Percentiles rank a stretch among this genome's conserved stretches.
phyloP scores from a whole-genome alignment of 2,329 filamentous ascomycete genomes.

The Venturia aucupariae region DNA sequence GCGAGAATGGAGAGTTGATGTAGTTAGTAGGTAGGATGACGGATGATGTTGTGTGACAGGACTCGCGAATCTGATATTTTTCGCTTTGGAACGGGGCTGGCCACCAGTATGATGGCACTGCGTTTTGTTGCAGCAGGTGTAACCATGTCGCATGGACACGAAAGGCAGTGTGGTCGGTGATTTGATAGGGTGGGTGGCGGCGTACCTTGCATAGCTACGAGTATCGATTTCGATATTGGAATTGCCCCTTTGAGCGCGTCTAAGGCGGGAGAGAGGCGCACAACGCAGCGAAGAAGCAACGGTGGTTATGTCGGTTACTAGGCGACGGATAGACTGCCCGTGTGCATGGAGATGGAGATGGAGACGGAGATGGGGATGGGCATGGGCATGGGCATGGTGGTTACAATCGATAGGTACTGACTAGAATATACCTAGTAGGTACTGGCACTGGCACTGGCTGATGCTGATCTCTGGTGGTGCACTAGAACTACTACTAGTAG shows the following conservation, averaged over 20 bases:
- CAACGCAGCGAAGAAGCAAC: background rate
- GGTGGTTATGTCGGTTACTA: background rate
- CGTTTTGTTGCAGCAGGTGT: background rate
- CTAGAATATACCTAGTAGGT: too few relatives aligned
- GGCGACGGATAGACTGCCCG: background rate
- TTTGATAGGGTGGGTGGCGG: background rate
- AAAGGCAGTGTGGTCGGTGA: background rate
- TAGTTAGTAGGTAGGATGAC: background rate
- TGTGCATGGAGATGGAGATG: background rate
- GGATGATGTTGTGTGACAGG: background rate
- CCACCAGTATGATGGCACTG: too few relatives aligned
- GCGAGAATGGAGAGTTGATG: background rate
- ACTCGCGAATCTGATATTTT: background rate
- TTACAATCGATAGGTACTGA: too few relatives aligned
- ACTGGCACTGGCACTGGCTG: too few relatives aligned
- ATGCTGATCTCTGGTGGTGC: background rate
- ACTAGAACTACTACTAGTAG: too few relatives aligned
- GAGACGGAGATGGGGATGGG: too few relatives aligned
- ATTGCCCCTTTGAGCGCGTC: background rate
- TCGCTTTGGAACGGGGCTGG: background rate
- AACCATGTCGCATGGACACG: background rate
- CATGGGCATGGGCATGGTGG: background rate
- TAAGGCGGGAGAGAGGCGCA: background rate
- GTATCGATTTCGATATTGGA: background rate
- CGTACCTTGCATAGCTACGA: slow-evolving; percentile 6